Evolutionary conservation across 768 basidiomycete genomes (phyloP), one percentile per base, ranked within the genome.

Genomic region (Xerocomellus dryophilus): DNA sequence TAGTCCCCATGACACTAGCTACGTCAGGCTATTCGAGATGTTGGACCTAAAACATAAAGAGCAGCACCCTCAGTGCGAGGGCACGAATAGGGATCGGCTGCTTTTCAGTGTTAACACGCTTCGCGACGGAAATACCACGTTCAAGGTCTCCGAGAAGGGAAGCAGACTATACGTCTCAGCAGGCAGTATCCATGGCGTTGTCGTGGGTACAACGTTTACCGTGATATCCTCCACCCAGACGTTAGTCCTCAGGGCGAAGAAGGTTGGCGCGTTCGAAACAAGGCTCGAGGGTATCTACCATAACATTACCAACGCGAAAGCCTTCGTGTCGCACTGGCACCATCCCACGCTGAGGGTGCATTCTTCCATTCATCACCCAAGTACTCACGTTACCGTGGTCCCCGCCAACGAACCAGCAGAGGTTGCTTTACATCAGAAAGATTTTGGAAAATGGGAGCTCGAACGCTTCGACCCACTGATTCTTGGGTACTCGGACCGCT

Each of bases 21-120:
- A 64, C 12, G 27, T 17, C 35, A 44, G 8, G 18, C 21, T 64
- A 15, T 53, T 51, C 41, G 60, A 59, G 41, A 52, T 4, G 39
- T 8, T 64, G 50, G 43, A 54, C 23, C 15, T 65, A 4, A 59
- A 47, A 20, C 7, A 43, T 0, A 18, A 17, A 14, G 4, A 9
- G 0, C 63, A 65, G 23, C 53, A 65, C 43, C 63, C 60, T 23
- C 63, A 59, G 14, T 65, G 63, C 35, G 57, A 61, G 36, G 63
- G 63, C 2, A 21, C 15, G 29, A 56, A 64, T 25, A 62, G 14
- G 41, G 35, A 57, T 11, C 41, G 63, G 3, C 44, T 64, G 2
- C 50, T 65, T 3, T 64, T 65, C 12, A 62, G 63, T 14, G 52
- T 64, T 0, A 64, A 64, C 48, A 59, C 47, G 1, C 49, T 53